Evolutionary conservation across 2,329 filamentous ascomycete genomes (phyloP), one percentile per base, ranked within the genome.

Genomic region (Fusarium agapanthi): DNA sequence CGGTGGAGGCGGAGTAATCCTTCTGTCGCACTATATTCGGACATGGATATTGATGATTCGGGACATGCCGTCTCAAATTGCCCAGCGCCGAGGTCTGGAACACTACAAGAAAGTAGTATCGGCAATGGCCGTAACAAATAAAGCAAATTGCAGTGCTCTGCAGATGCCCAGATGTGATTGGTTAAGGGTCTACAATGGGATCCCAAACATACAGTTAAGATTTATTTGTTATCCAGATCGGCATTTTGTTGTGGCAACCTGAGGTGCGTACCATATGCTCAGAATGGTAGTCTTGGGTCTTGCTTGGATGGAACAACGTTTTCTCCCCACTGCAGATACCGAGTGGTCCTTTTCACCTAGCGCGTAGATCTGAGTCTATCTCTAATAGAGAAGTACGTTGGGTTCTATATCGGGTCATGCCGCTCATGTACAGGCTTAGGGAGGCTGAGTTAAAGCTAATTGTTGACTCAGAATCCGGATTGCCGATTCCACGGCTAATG

Each of bases 271-370:
- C 18, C 12, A 14, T 20, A 7, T 7, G 8, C 24, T 28, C 8
- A 14, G 13, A 28, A 22, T 28, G 13, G 18, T 11, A 15, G 18
- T 15, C 26, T 11, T 4, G 11, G 3, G 24, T 28, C 24, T 28
- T 28, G 6, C 24, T 28, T 28, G 0, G 14, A 45, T 22, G 9
- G 7, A 15, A 11, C 6, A 15, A 7, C 4, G 0, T 5, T 45
- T 22, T 6, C 9, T 28, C 8, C 11, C 13, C 4, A 28, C 26
- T 15, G 0, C 8, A 28, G 18, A 22, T 22, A 14, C 18, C 5
- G 1, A 14, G 7, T 14, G 12, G 12, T 20, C 12, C 24, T 26
- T 20, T 28, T 3, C 8, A 14, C 18, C 12, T 14, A 3, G 8
- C 14, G 12, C 24, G 6, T 28, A 15, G 24, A 22, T 45, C 43